phyloP scores from a whole-genome alignment of 805 yeast genomes.

The Lipomyces mesembrius region DNA sequence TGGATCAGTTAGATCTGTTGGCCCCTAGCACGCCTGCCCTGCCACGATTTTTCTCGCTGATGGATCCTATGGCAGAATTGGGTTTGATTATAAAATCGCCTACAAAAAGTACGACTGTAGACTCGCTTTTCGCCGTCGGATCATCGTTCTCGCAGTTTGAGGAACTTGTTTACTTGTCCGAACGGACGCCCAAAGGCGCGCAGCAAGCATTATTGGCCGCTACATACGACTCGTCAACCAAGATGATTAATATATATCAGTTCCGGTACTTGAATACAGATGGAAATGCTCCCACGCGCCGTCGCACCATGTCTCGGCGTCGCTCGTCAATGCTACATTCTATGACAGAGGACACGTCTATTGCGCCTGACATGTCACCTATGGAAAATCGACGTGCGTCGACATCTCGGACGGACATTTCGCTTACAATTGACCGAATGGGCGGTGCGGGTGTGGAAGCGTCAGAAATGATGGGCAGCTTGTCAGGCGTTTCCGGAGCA shows the following conservation, averaged over 20 bases:
- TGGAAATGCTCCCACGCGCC: constrained; percentile 10
- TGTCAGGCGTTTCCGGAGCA: constrained; percentile 5
- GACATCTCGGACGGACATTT: constrained; percentile 23
- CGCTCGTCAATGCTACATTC: constrained; percentile 32
- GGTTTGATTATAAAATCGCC: constrained; percentile 58
- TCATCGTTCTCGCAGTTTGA: constrained; percentile 65
- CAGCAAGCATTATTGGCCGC: constrained; percentile 22
- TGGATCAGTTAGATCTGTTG: constrained; percentile 1
- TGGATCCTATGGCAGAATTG: constrained; percentile 75
- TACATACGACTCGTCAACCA: constrained; percentile 54
- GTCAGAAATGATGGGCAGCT: constrained; percentile 4
- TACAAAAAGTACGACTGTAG: background rate
- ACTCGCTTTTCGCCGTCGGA: constrained; percentile 62
- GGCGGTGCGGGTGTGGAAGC: constrained; percentile 43
- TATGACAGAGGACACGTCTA: constrained; percentile 18
- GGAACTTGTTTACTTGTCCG: constrained; percentile 50
- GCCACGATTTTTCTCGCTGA: constrained; percentile 62
- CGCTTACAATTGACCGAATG: constrained; percentile 43
- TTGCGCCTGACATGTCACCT: constrained; percentile 11
- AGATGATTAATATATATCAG: constrained; percentile 58
- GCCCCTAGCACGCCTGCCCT: constrained; percentile 4
- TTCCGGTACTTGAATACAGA: constrained; percentile 50
- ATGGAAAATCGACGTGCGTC: constrained; percentile 19
- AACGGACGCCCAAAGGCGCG: constrained; percentile 8
- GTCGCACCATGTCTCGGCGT: constrained; percentile 32